phyloP scores from a whole-genome alignment of 768 basidiomycete genomes.

The Suillus hirtellus region DNA sequence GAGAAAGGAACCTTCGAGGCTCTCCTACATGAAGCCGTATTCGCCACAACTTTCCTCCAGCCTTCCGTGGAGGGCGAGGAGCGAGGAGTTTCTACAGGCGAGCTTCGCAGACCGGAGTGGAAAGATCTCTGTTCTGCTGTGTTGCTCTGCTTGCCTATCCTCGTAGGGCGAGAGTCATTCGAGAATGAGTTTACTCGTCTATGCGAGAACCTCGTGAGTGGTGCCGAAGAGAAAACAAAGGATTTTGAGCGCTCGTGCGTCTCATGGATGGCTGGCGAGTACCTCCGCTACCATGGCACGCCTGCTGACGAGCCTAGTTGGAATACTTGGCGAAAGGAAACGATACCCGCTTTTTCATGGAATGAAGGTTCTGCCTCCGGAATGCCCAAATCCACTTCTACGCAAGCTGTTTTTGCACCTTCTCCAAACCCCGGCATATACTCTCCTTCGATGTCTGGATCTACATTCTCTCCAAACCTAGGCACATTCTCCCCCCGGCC shows the following conservation, averaged over 20 bases:
- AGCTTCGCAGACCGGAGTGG: conserved; percentile 41
- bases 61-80: conserved; percentile 18
- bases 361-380: conserved; percentile 27
- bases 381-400: conserved; percentile 49
- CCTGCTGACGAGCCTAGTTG: conserved; percentile 55
- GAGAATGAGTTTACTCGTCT: conserved; percentile 72
- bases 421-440: conserved; percentile 44
- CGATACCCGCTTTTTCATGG: conserved; percentile 44
- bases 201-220: conserved; percentile 62
- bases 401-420: conserved; percentile 51
- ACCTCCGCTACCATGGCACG: conserved; percentile 55
- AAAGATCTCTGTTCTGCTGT: conserved; percentile 63
- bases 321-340: conserved; percentile 57
- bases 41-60: conserved; percentile 63
- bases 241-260: conserved; percentile 48
- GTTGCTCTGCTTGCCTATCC: conserved; percentile 58
- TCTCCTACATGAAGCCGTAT: conserved; percentile 77
- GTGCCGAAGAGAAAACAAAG: conserved; percentile 43
- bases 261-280: conserved; percentile 65
- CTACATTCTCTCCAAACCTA: conserved; percentile 42
- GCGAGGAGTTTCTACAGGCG: conserved; percentile 6
- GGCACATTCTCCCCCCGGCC: conserved; percentile 58
- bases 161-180: conserved; percentile 56
- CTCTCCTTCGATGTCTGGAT: conserved; percentile 20
- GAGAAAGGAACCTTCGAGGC: conserved; percentile 77